These are phyloP conservation scores for Candida sanyaensis DNA, from an alignment of 1,139 yeast genomes.

Conservation along the genomic window DNA sequence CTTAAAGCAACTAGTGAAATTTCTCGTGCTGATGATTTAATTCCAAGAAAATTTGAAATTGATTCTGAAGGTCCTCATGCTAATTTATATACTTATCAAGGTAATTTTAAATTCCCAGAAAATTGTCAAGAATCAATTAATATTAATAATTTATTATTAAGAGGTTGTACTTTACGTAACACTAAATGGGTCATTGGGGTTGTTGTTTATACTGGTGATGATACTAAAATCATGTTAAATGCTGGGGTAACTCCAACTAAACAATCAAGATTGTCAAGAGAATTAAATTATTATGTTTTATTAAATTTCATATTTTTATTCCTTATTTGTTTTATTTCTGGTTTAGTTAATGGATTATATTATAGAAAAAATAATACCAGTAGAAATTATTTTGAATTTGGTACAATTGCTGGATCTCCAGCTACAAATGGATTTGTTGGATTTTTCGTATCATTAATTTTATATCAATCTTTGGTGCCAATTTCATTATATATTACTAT, in stretches of 20 bases:
- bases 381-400: constrained; percentile 48
- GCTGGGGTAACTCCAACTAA: constrained; percentile 61
- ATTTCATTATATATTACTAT: constrained; percentile 61
- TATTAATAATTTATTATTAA: constrained; percentile 48
- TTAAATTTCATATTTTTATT: constrained; percentile 50
- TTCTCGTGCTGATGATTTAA: constrained; percentile 46
- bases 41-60: constrained; percentile 39
- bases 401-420: constrained; percentile 53
- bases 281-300: constrained; percentile 51
- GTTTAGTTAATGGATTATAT: constrained; percentile 53
- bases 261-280: constrained; percentile 53
- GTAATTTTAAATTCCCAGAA: constrained; percentile 40
- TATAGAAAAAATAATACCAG: constrained; percentile 37
- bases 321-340: constrained; percentile 53
- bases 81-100: constrained; percentile 55
- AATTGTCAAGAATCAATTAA: constrained; percentile 44
- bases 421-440: constrained; percentile 52
- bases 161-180: constrained; percentile 56
- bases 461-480: constrained; percentile 61
- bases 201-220: constrained; percentile 55
- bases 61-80: constrained; percentile 61
- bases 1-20: constrained; percentile 28
- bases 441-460: constrained; percentile 53
- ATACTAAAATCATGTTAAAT: constrained; percentile 58
- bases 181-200: constrained; percentile 58